Evolutionary conservation across 2,329 filamentous ascomycete species (phyloP).

Genomic region (Colletotrichum cuscutae): DNA sequence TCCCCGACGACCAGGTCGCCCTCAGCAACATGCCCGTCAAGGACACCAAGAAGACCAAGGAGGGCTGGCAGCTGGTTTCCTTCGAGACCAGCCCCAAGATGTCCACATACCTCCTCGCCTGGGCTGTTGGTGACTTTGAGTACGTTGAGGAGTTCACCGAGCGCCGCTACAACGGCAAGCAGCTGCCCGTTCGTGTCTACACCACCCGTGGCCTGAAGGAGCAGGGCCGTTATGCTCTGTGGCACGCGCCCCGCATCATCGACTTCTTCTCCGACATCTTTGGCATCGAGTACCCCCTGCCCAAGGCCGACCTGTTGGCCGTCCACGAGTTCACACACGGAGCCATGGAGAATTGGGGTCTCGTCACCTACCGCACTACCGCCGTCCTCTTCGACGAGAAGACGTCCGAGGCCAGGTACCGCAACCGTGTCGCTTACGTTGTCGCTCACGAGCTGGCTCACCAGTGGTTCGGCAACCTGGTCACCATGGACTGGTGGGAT

Average conservation of each 20-base stretch:
- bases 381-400: constrained; percentile 96
- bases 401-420: constrained; percentile 88
- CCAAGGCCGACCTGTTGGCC: constrained; percentile 90
- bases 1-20: constrained; percentile 87
- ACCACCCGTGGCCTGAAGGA: constrained; percentile 94
- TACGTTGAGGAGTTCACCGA: constrained; percentile 93
- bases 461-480: constrained; percentile 95
- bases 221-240: constrained; percentile 87
- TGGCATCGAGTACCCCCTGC: constrained; percentile 90
- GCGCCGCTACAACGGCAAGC: constrained; percentile 90
- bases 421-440: constrained; percentile 94
- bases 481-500: constrained; percentile 98
- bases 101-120: constrained; percentile 91
- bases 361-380: constrained; percentile 95
- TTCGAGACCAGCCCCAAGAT: constrained; percentile 90
- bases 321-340: constrained; percentile 91
- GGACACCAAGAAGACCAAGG: constrained; percentile 65
- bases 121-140: constrained; percentile 97
- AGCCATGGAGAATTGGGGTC: constrained; percentile 96
- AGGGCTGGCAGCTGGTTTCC: constrained; percentile 77
- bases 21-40: constrained; percentile 97
- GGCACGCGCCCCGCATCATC: constrained; percentile 92
- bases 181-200: constrained; percentile 93
- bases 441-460: constrained; percentile 98
- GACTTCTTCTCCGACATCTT: constrained; percentile 98